Evolutionary conservation across 2,329 filamentous ascomycete species (phyloP).

Genomic region (Fusarium sp.): DNA sequence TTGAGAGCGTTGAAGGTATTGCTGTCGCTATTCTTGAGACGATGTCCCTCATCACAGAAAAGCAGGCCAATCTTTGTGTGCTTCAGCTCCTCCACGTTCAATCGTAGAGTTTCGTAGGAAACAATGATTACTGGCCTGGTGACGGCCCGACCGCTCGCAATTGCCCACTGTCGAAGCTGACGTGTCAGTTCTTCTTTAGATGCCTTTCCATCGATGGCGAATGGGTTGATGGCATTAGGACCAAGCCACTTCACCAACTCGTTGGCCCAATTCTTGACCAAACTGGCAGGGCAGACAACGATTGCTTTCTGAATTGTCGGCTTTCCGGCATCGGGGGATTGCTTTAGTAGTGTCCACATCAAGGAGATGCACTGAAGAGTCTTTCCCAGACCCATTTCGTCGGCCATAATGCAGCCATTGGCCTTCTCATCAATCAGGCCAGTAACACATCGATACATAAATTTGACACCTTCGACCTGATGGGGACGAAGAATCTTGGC

Average conservation of each 20-base stretch:
- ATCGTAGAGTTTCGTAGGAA: slow-evolving; percentile 92
- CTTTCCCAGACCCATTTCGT: slow-evolving; percentile 98
- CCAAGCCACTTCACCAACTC: slow-evolving; percentile 97
- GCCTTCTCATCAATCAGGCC: slow-evolving; percentile 95
- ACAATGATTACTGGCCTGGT: slow-evolving; percentile 96
- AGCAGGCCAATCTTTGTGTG: slow-evolving; percentile 91
- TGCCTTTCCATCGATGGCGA: slow-evolving; percentile 96
- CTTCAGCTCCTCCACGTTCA: slow-evolving; percentile 91
- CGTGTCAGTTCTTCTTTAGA: slow-evolving; percentile 91
- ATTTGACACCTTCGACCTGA: slow-evolving; percentile 98
- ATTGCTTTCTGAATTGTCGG: slow-evolving; percentile 95
- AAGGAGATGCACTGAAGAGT: slow-evolving; percentile 96
- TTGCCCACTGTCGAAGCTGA: slow-evolving; percentile 94
- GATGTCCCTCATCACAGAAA: slow-evolving; percentile 95
- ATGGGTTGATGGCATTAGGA: slow-evolving; percentile 87
- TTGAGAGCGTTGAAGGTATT: slow-evolving; percentile 95
- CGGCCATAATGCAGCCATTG: slow-evolving; percentile 98
- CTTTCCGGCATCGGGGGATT: slow-evolving; percentile 95
- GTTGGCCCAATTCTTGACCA: slow-evolving; percentile 98
- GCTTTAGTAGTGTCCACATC: slow-evolving; percentile 96
- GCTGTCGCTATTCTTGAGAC: slow-evolving; percentile 95
- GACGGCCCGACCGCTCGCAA: slow-evolving; percentile 87
- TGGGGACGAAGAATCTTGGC: slow-evolving; percentile 93
- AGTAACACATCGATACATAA: slow-evolving; percentile 93
- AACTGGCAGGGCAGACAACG: slow-evolving; percentile 94